Conservation (phyloP, 2,329 filamentous ascomycete species). For the Coniella vitis region DNA sequence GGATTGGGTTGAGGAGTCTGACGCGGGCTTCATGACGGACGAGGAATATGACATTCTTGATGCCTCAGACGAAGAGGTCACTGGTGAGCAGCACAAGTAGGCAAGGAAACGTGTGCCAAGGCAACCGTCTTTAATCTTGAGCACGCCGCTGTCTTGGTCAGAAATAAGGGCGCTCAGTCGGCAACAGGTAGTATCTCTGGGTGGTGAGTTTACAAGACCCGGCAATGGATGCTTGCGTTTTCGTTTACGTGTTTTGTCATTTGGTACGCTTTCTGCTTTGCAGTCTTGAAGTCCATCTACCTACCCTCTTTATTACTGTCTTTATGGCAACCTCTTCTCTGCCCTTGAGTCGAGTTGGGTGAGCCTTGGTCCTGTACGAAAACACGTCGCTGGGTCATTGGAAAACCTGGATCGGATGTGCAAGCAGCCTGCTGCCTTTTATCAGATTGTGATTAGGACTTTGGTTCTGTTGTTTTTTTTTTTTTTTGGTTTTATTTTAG, state of each 20-base stretch:
- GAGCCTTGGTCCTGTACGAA: neutral
- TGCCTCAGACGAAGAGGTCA: constrained; percentile 82
- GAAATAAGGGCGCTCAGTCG: neutral
- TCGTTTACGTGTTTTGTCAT: neutral
- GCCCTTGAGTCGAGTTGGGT: no score
- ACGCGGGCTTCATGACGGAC: constrained; percentile 83
- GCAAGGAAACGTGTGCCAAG: constrained; percentile 3
- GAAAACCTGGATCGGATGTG: no score
- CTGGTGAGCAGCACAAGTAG: constrained; percentile 46
- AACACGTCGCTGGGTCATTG: no score
- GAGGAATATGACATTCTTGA: constrained; percentile 98
- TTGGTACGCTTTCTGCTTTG: neutral
- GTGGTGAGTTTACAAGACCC: constrained; percentile 7
- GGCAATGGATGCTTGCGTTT: neutral
- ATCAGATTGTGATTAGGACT: neutral
- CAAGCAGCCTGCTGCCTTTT: no score
- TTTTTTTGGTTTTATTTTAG: no score
- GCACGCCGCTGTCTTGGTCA: neutral
- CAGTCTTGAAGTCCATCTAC: neutral
- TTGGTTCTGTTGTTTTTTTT: no score
- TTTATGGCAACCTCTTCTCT: neutral
- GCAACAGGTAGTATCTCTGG: constrained; percentile 1
- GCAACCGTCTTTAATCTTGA: neutral
- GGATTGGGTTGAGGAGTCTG: constrained; percentile 56
- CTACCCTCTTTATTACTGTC: neutral